Base-by-base conservation (phyloP, 148 eudicot species). In the Agrostemma githago region DNA sequence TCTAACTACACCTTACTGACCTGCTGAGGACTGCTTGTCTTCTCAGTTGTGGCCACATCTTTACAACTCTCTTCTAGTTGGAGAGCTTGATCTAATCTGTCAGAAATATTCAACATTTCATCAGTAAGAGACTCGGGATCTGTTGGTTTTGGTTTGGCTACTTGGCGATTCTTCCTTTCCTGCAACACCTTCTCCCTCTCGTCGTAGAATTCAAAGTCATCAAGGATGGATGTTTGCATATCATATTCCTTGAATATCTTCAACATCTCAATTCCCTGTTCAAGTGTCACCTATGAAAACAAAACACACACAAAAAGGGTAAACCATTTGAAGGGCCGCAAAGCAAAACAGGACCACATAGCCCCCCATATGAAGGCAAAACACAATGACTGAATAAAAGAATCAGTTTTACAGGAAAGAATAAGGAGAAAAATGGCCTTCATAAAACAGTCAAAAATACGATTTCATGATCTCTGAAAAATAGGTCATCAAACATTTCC, bases 241-340 rank as follows among this genome's bases (percentile, higher is more conserved):
- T 88, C 96, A 75, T 92, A 82, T 38, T 86, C 88, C 86, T 92
- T 92, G 80, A 95, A 92, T 16, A 95, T 95, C 77, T 85, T 92
- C 78, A 95, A 78, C 88, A 95, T 92, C 80, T 90, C 96, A 38
- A 88, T 78, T 37, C 98, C 98, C 58, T 86, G 93, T 71, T 92
- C 93, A 67, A 88, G 86, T 79, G 90, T 92, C 77, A 95, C 98
- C 98, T 95, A 78, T 72, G 74, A 77, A 65, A 68, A 26, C 12
- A 77, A 44, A 40, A 62, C n/a, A 43, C 3, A 11, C 43, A 15
- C 48, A 10, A 4, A 60, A 20, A 63, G 14, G 51, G 42, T 61
- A 43, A 80, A 5, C 37, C 11, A 71, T 69, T 38, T 48, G 70
- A 62, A 17, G 19, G 15, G 53, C 4, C 15, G 14, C 14, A 12